Evolutionary conservation across 1,139 yeast species (phyloP).

Genomic region (Groenewaldozyma auringiensis): DNA sequence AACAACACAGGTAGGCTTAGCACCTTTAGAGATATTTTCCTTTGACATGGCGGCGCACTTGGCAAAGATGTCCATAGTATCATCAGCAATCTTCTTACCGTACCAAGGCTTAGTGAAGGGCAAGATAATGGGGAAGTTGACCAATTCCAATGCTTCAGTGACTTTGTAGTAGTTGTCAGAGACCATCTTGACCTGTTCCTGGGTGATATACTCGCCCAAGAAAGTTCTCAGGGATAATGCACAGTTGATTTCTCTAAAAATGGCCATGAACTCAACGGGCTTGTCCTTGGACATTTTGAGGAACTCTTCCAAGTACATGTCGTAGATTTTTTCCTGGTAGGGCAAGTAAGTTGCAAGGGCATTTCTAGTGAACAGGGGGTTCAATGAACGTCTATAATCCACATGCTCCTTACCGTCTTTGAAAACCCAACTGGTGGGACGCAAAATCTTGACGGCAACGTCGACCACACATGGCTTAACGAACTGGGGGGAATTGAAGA

Average conservation of each 20-base stretch:
- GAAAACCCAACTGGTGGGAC: constrained; percentile 97
- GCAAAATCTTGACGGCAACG: constrained; percentile 83
- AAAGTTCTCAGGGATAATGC: constrained; percentile 88
- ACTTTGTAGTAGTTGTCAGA: constrained; percentile 88
- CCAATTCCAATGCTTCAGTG: constrained; percentile 93
- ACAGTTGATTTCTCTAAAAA: constrained; percentile 91
- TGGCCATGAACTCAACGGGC: constrained; percentile 76
- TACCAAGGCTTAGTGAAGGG: constrained; percentile 98
- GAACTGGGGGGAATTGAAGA: constrained; percentile 72
- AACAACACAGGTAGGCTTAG: constrained; percentile 78
- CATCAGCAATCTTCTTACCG: constrained; percentile 87
- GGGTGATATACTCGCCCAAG: constrained; percentile 91
- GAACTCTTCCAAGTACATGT: constrained; percentile 64
- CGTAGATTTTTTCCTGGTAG: constrained; percentile 74
- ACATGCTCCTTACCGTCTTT: constrained; percentile 91
- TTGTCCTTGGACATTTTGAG: constrained; percentile 49
- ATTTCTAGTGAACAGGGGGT: constrained; percentile 76
- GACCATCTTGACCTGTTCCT: constrained; percentile 74
- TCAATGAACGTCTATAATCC: constrained; percentile 85
- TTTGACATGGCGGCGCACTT: constrained; percentile 83
- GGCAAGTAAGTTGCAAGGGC: constrained; percentile 84
- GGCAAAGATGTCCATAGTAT: constrained; percentile 87
- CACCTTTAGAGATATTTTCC: constrained; percentile 68
- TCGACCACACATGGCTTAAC: constrained; percentile 98
- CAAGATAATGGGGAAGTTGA: constrained; percentile 90